phyloP scores from a whole-genome alignment of 2,329 filamentous ascomycete genomes.

The Chaetomium sp. region DNA sequence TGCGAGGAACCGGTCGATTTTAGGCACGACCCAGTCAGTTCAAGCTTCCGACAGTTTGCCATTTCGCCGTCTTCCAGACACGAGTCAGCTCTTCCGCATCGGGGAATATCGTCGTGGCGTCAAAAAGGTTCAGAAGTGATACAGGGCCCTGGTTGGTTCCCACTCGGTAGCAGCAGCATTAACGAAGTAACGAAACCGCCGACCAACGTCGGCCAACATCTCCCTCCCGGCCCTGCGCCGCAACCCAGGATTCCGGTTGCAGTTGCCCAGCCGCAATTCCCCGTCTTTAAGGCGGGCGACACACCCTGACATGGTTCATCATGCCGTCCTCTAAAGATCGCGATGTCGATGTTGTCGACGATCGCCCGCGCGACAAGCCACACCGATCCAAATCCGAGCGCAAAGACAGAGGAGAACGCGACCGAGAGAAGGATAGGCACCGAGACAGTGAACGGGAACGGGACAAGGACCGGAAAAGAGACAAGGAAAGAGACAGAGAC shows the following conservation, averaged over 20 bases:
- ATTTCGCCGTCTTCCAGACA: not conserved
- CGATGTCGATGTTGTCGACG: constrained; percentile 43
- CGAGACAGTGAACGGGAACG: constrained; percentile 37
- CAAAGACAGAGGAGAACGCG: constrained; percentile 36
- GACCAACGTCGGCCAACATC: constrained; percentile 7
- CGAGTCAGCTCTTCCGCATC: constrained; percentile 11
- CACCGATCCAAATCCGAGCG: constrained; percentile 36
- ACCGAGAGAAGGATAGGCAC: constrained; percentile 34
- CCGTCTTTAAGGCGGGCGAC: constrained; percentile 30
- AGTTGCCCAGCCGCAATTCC: constrained; percentile 24
- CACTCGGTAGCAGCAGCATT: not conserved
- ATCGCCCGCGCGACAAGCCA: constrained; percentile 45
- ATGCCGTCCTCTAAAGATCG: constrained; percentile 38
- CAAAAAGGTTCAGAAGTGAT: not conserved
- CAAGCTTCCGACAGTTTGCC: constrained; percentile 5
- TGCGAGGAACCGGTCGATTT: constrained; percentile 12
- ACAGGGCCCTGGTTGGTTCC: constrained; percentile 19
- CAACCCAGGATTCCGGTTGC: constrained; percentile 18
- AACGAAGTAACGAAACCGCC: not conserved
- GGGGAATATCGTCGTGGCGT: constrained; percentile 9
- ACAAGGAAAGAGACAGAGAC: constrained; percentile 38
- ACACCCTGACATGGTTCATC: constrained; percentile 35
- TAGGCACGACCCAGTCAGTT: constrained; percentile 18
- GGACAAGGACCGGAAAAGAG: constrained; percentile 36
- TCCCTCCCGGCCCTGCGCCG: constrained; percentile 21